Evolutionary conservation across 352 stramenopile species (phyloP).

Genomic region (Globisporangium yorkense): DNA sequence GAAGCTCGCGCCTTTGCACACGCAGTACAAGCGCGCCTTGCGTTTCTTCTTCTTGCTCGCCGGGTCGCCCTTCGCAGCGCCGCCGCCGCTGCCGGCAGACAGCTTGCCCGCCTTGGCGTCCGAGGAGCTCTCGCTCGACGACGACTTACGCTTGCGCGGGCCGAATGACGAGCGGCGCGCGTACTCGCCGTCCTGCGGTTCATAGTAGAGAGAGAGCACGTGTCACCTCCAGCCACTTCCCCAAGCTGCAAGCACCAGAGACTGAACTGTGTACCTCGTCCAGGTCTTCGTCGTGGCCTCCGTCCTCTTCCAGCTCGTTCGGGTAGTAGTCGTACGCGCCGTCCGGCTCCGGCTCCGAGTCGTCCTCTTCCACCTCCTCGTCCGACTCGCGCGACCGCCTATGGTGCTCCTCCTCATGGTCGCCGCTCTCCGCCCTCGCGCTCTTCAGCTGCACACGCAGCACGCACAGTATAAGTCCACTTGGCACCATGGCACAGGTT

Average conservation of each 20-base stretch:
- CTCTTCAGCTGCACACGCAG: neutral
- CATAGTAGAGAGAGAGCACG: neutral
- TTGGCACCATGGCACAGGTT: too few species aligned
- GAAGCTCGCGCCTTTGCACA: conserved; percentile 68
- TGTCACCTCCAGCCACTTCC: too few species aligned
- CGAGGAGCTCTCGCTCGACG: conserved; percentile 7
- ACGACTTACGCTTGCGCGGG: conserved; percentile 16
- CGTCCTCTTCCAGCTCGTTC: conserved; percentile 13
- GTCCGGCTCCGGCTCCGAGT: conserved; percentile 4
- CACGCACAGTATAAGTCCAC: too few species aligned
- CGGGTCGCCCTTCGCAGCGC: conserved; percentile 6
- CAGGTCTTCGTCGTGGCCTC: conserved; percentile 12
- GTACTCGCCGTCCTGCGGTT: neutral
- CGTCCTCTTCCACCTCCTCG: neutral
- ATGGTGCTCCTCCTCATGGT: too few species aligned
- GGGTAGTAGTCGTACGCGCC: conserved; percentile 13
- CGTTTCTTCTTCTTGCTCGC: conserved; percentile 44
- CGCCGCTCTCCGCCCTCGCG: neutral
- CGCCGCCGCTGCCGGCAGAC: too few species aligned
- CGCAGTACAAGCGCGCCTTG: conserved; percentile 66
- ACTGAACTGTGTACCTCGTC: conserved; percentile 7
- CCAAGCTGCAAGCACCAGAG: too few species aligned
- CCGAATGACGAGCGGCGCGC: neutral
- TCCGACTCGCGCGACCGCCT: neutral
- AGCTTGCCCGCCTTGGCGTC: neutral